Base-by-base conservation (phyloP, 805 yeast genomes). In the Candida odintsovae region DNA sequence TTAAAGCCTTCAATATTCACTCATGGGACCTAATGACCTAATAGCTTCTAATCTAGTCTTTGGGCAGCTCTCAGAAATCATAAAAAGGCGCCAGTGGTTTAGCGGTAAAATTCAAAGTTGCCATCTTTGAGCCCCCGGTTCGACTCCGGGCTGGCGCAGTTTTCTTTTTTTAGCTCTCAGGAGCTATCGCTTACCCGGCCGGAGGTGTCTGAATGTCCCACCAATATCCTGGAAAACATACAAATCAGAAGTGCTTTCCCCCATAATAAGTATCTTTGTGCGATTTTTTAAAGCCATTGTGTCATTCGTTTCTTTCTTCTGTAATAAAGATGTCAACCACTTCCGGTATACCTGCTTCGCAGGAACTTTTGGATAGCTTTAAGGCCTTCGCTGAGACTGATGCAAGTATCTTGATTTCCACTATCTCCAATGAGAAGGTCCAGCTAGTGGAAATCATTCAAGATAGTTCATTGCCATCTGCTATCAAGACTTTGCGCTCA, bases 261-360 rank as follows among this genome's bases (percentile, higher is more conserved):
- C 23, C 8, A 5, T 22, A 8, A 22, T 22, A 22, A 22, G 8
- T 22, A 3, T 13, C 31, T 13, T 28, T 28, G 31, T 13, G n/a
- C 31, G 6, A 16, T 33, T 33, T 9, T 33, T 16, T 7, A 9
- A 6, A 18, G 36, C 12, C 36, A 33, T 33, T 16, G 20, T 33
- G 18, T 16, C 20, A 3, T 3, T 3, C 13, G 7, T 10, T 16
- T 9, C 20, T 33, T 3, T 12, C 5, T 12, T 6, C 8, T 18
- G 16, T 16, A 19, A 18, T 3, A 9, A 33, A 33, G 4, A 82
- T 83, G 89, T 82, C 89, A 2, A 77, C 70, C 49, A 86, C 80
- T 59, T 80, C 86, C 0, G 88, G 89, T 47, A 83, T 83, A 46
- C 53, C 57, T 11, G 56, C 78, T 4, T 65, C 78, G 18, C 56